Percentiles rank a stretch among this genome's conserved stretches.
These are phyloP conservation scores for Tolypocladium tropicale DNA, from an alignment of 2,329 filamentous ascomycete genomes.

Conservation along the genomic window DNA sequence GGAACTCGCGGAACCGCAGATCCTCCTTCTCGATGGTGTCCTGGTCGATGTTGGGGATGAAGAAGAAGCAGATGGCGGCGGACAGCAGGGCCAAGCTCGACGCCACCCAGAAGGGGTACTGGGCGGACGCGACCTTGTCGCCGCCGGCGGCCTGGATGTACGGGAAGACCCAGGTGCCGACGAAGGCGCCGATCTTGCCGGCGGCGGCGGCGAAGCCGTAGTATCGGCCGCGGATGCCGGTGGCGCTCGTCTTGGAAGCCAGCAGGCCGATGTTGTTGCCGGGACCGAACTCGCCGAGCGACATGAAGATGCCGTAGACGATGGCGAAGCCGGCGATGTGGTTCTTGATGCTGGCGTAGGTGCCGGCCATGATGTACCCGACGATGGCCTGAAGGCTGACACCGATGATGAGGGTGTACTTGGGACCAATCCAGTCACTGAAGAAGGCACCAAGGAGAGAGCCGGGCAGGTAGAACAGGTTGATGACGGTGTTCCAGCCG, in stretches of 20 bases:
- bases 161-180: constrained; percentile 75
- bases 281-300: constrained; percentile 52
- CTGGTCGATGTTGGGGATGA: constrained; percentile 68
- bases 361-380: constrained; percentile 82
- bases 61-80: constrained; percentile 47
- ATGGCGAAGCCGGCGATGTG: constrained; percentile 26
- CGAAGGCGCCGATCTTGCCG: constrained; percentile 74
- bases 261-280: constrained; percentile 87
- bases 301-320: constrained; percentile 26
- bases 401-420: constrained; percentile 60
- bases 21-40: constrained; percentile 80
- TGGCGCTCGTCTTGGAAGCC: constrained; percentile 80
- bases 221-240: constrained; percentile 69
- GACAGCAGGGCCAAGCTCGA: constrained; percentile 67
- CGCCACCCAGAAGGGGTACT: constrained; percentile 87
- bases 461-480: constrained; percentile 81
- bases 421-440: constrained; percentile 70
- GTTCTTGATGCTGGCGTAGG: constrained; percentile 60
- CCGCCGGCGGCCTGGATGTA: constrained; percentile 56
- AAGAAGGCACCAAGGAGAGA: constrained; percentile 67
- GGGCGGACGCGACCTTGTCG: constrained; percentile 47
- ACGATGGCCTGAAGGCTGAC: constrained; percentile 65
- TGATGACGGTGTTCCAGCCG: constrained; percentile 83
- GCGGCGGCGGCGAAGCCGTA: constrained; percentile 62
- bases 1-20: constrained; percentile 59